Evolutionary conservation across 169 alveolate species (phyloP), one percentile per base, ranked within the genome.

Genomic region (Plasmodium fragile): DNA sequence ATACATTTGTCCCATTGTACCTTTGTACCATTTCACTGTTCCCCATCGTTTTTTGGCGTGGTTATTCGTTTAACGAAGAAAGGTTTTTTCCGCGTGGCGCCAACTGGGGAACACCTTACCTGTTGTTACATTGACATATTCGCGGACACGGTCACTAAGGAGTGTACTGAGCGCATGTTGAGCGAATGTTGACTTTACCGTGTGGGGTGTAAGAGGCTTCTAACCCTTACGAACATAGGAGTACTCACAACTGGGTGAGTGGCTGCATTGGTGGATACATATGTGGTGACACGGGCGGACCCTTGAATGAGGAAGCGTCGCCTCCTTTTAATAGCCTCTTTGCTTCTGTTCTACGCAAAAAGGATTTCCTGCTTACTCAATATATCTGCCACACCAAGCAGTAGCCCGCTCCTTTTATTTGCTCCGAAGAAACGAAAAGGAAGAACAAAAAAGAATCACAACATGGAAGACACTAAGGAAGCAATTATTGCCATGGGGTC

Each of bases 401-500:
- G 41, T 1, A 65, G 3, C n/a, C 75, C 75, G n/a, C 75, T 25
- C 28, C 75, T 25, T 65, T 22, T 22, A 10, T 65, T 18, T 22
- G 36, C n/a, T 78, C 28, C 30, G 16, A 81, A 30, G 41, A 34
- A 81, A 52, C 34, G 55, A 6, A 53, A 52, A 59, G 34, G 79
- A 28, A 49, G 22, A 41, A 79, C 34, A n/a, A 65, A 28, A 25
- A 22, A 25, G 43, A 69, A 82, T 45, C 16, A n/a, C 79, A 85
- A 13, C 4, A 81, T 81, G 78, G 90, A 81, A 0, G 53, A 28
- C 69, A 75, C 34, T 72, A 73, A 85, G 32, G 84, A 85, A 53
- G 85, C 49, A 52, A 32, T 85, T 25, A 52, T 75, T 28, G 80
- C 78, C 16, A 75, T 85, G 93, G 80, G 70, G 3, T 18, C 55